A percentile compares a stretch with the other conserved stretches of the same genome.
Evolutionary conservation across 208 protist genomes (phyloP).

Genomic region (Acanthamoeba sp.): DNA sequence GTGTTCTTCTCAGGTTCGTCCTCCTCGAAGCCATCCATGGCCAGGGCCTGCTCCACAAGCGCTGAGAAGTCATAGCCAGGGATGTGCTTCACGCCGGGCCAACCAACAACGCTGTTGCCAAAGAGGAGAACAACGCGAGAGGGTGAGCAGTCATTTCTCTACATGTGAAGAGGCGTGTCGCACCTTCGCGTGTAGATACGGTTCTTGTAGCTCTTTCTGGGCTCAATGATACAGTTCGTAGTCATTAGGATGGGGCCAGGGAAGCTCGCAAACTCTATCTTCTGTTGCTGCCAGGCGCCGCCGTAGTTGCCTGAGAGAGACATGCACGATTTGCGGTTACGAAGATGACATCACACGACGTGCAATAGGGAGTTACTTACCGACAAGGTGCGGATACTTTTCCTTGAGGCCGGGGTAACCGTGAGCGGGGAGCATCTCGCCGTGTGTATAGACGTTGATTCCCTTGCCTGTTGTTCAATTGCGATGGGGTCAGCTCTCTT

Average conservation of each 20-base stretch:
- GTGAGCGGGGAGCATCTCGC: constrained; percentile 93
- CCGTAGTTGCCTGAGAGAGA: constrained; percentile 76
- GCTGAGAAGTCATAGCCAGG: constrained; percentile 78
- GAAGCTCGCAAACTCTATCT: constrained; percentile 90
- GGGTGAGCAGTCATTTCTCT: too few relatives aligned
- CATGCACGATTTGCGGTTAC: not conserved
- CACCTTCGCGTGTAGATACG: constrained; percentile 87
- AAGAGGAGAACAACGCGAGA: not conserved
- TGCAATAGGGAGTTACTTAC: too few relatives aligned
- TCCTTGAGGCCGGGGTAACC: constrained; percentile 90
- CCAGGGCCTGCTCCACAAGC: constrained; percentile 85
- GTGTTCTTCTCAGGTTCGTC: not conserved
- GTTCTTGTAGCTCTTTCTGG: constrained; percentile 87
- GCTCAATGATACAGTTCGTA: constrained; percentile 92
- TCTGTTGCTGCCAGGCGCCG: constrained; percentile 90
- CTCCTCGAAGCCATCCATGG: constrained; percentile 79
- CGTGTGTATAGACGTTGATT: constrained; percentile 94
- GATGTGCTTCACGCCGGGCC: constrained; percentile 81
- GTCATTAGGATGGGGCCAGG: constrained; percentile 94
- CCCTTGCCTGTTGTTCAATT: too few relatives aligned
- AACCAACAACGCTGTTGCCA: constrained; percentile 54
- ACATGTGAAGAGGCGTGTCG: not conserved
- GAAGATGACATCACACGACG: constrained; percentile 84
- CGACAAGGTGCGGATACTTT: constrained; percentile 87
- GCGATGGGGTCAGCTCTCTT: too few relatives aligned